phyloP scores from a whole-genome alignment of 805 yeast species.

The Candida ascalaphidarum region DNA sequence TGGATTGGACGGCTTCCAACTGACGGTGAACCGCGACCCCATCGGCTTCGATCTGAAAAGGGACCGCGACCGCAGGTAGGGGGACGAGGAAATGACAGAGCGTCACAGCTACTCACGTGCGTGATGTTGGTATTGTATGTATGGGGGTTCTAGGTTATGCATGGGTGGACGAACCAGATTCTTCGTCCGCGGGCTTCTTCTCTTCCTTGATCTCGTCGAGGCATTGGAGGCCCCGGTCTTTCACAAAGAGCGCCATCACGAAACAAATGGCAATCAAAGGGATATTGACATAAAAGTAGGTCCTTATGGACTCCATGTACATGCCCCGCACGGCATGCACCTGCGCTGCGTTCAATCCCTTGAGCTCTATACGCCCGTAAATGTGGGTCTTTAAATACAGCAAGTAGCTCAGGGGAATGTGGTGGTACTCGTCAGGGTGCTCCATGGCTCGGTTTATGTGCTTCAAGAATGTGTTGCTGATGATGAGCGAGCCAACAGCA shows the following conservation, averaged over 20 bases:
- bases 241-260: constrained; percentile 17
- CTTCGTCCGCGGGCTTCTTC: too few species aligned
- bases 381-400: constrained; percentile 16
- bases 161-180: too few species aligned
- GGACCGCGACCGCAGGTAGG: too few species aligned
- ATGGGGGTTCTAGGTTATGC: too few species aligned
- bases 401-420: not conserved
- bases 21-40: too few species aligned
- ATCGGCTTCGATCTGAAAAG: too few species aligned
- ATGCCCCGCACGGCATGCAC: constrained; percentile 10
- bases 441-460: too few species aligned
- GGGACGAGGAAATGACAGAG: too few species aligned
- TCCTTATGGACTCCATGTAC: constrained; percentile 19
- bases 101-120: too few species aligned
- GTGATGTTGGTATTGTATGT: too few species aligned
- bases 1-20: too few species aligned
- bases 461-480: constrained; percentile 24
- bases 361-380: constrained; percentile 17
- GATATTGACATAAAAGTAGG: constrained; percentile 23
- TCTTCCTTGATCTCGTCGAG: constrained; percentile 16
- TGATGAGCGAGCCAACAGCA: constrained; percentile 35
- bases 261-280: constrained; percentile 28
- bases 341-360: constrained; percentile 12
- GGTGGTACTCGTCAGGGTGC: too few species aligned
- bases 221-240: constrained; percentile 28